Percentiles rank a stretch among this genome's conserved stretches.
Evolutionary conservation across 2,329 filamentous ascomycete genomes (phyloP).

Genomic region (Huntiella abstrusa): DNA sequence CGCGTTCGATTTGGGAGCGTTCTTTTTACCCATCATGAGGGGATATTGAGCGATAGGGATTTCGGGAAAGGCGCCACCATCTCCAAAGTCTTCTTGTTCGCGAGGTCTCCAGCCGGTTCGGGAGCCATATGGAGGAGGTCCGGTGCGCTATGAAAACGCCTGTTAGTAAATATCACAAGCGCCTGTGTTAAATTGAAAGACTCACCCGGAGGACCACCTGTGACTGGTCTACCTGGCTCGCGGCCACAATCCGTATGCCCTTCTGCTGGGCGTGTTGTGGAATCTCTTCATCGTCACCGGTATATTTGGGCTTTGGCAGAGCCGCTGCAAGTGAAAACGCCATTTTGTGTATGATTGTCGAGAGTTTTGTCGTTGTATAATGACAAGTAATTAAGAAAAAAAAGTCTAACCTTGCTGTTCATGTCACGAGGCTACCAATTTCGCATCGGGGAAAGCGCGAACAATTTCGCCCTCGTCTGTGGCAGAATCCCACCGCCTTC

Average conservation of each 20-base stretch:
- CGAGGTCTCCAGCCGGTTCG: conserved; percentile 82
- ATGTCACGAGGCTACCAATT: background rate
- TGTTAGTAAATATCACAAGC: background rate
- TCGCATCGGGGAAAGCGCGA: too few relatives aligned
- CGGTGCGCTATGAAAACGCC: conserved; percentile 37
- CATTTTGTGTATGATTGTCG: conserved; percentile 25
- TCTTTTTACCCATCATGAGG: conserved; percentile 80
- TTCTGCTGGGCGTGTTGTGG: conserved; percentile 52
- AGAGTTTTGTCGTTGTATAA: background rate
- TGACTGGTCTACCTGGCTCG: conserved; percentile 62
- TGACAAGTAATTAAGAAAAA: background rate
- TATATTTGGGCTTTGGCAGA: conserved; percentile 79
- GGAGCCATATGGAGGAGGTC: conserved; percentile 75
- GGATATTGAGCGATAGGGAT: conserved; percentile 89
- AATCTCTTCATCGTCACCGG: conserved; percentile 70
- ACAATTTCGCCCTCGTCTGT: background rate
- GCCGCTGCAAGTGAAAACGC: conserved; percentile 56
- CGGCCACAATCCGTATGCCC: conserved; percentile 65
- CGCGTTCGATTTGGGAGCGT: conserved; percentile 56
- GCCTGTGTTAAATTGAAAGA: background rate
- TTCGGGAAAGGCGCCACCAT: conserved; percentile 92
- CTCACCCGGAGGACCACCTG: conserved; percentile 61
- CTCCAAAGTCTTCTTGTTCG: conserved; percentile 75
- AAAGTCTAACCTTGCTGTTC: background rate
- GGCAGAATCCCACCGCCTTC: conserved; percentile 5